Evolutionary conservation across 495 filamentous ascomycete species (phyloP).

Genomic region (Aspergillus panamensis): DNA sequence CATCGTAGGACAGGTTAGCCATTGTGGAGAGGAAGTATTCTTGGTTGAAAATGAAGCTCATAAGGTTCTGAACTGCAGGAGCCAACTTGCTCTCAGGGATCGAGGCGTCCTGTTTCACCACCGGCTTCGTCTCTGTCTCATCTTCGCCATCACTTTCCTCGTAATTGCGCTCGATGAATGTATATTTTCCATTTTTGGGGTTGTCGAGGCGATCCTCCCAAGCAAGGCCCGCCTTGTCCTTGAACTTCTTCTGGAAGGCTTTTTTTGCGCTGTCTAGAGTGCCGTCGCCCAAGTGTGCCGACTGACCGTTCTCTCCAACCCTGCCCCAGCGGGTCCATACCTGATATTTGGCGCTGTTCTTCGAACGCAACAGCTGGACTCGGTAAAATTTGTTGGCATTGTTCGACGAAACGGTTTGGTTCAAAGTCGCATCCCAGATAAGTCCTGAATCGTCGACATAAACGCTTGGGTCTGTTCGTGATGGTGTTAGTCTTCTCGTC

Average conservation of each 20-base stretch:
- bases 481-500: constrained; percentile 2
- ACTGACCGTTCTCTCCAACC: constrained; percentile 69
- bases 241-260: constrained; percentile 72
- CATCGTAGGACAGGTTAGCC: constrained; percentile 69
- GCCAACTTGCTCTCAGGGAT: constrained; percentile 53
- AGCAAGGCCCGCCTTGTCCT: constrained; percentile 64
- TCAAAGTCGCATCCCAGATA: constrained; percentile 58
- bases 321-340: constrained; percentile 76
- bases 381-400: constrained; percentile 77
- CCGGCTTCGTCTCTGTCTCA: constrained; percentile 31
- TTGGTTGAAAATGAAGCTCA: constrained; percentile 80
- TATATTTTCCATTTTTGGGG: constrained; percentile 66
- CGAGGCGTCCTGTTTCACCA: constrained; percentile 24
- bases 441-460: constrained; percentile 60
- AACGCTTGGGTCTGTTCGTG: constrained; percentile 37
- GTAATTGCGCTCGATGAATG: constrained; percentile 70
- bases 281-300: constrained; percentile 41
- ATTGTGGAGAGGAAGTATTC: constrained; percentile 62
- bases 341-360: constrained; percentile 33
- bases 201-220: constrained; percentile 61
- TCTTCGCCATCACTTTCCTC: constrained; percentile 63
- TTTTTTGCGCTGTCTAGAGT: constrained; percentile 43
- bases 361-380: constrained; percentile 46
- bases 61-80: constrained; percentile 58
- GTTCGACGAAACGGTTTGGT: constrained; percentile 45